phyloP scores from a whole-genome alignment of 768 basidiomycete species.

The Cyclocybe cylindracea region DNA sequence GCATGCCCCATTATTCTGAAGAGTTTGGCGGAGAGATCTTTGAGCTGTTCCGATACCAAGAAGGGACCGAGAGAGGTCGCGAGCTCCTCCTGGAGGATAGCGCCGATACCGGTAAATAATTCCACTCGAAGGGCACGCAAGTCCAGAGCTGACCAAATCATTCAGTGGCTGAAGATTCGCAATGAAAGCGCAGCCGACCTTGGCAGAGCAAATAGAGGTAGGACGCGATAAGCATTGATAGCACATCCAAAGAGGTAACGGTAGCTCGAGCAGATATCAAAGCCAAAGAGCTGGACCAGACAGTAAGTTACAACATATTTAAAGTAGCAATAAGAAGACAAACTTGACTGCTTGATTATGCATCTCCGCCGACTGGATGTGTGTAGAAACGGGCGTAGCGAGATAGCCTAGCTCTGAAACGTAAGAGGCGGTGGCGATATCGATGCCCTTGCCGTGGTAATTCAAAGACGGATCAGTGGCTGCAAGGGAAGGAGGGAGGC shows the following conservation, averaged over 20 bases:
- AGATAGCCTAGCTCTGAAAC: slow-evolving; percentile 77
- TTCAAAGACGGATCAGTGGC: slow-evolving; percentile 76
- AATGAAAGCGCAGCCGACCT: slow-evolving; percentile 29
- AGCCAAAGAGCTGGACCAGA: slow-evolving; percentile 48
- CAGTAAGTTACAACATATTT: slow-evolving; percentile 1
- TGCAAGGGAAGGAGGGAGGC: slow-evolving; percentile 73
- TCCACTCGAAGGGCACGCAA: slow-evolving; percentile 72
- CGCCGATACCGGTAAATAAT: slow-evolving; percentile 47
- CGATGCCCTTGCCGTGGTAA: slow-evolving; percentile 77
- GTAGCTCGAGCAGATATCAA: slow-evolving; percentile 78
- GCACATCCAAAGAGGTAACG: slow-evolving; percentile 66
- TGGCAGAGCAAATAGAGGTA: slow-evolving; percentile 77
- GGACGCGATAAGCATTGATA: slow-evolving; percentile 67
- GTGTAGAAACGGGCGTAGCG: slow-evolving; percentile 76
- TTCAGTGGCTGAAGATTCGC: slow-evolving; percentile 4
- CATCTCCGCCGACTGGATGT: slow-evolving; percentile 84
- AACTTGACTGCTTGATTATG: slow-evolving; percentile 86
- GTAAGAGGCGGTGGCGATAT: slow-evolving; percentile 83
- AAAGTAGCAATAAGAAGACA: slow-evolving; percentile 20
- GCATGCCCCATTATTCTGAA: slow-evolving; percentile 44
- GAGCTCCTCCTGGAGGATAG: slow-evolving; percentile 53
- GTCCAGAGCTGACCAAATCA: slow-evolving; percentile 58
- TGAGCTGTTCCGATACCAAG: slow-evolving; percentile 29
- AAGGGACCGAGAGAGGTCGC: slow-evolving; percentile 41
- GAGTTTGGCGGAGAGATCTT: slow-evolving; percentile 34